phyloP scores from a whole-genome alignment of 164 flowering plant genomes.

The Amborella trichopoda region DNA sequence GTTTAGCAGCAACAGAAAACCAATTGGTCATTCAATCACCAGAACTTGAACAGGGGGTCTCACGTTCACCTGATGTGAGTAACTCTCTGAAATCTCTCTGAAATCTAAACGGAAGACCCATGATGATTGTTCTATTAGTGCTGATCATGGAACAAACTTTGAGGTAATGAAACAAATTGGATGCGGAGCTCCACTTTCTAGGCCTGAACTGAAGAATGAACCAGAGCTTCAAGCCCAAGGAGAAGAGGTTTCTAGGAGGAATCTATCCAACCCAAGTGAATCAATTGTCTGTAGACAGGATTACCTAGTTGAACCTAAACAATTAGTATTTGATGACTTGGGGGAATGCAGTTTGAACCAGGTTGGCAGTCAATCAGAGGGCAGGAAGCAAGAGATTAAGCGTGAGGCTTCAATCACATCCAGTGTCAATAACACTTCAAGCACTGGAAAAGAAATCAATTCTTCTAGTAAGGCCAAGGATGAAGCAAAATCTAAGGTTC shows the following conservation, averaged over 20 bases:
- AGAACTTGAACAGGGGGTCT: not conserved
- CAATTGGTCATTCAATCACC: not conserved
- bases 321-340: slow-evolving; percentile 33
- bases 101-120: not conserved
- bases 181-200: slow-evolving; percentile 9
- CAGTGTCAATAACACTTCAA: too few species aligned
- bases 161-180: slow-evolving; percentile 7
- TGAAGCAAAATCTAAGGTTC: too few species aligned
- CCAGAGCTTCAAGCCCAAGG: too few species aligned
- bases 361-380: not conserved
- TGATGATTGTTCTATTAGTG: slow-evolving; percentile 6
- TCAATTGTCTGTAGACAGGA: too few species aligned
- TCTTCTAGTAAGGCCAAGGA: too few species aligned
- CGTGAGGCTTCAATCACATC: too few species aligned
- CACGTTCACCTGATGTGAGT: not conserved
- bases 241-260: too few species aligned
- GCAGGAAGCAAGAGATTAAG: too few species aligned
- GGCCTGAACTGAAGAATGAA: slow-evolving; percentile 10
- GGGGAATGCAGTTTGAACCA: slow-evolving; percentile 21
- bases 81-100: too few species aligned
- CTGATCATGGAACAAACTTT: slow-evolving; percentile 9
- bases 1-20: too few species aligned
- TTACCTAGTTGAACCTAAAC: slow-evolving; percentile 33
- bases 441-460: too few species aligned
- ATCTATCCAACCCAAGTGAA: too few species aligned